These are phyloP conservation scores for Lactarius evosmus DNA, from an alignment of 768 basidiomycete species.

Conservation along the genomic window DNA sequence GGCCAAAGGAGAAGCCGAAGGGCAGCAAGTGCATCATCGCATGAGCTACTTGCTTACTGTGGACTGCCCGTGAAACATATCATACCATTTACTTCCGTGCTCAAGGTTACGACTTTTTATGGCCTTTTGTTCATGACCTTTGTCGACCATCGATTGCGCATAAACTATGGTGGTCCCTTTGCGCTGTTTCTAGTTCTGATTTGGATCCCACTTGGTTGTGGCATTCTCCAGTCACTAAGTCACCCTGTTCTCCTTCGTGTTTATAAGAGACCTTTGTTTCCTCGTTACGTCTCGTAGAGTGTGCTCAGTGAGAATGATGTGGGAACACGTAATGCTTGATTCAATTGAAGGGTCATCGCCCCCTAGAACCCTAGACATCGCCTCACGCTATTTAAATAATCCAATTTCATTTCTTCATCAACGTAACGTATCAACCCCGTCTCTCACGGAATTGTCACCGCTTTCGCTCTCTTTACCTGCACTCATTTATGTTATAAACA, in stretches of 20 bases:
- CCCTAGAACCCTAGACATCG: background rate
- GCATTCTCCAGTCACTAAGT: conserved; percentile 7
- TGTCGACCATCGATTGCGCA: conserved; percentile 30
- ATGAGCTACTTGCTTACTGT: conserved; percentile 22
- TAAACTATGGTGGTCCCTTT: conserved; percentile 27
- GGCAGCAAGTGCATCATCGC: conserved; percentile 66
- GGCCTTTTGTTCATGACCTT: conserved; percentile 30
- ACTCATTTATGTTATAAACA: conserved; percentile 7
- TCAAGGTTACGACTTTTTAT: conserved; percentile 62
- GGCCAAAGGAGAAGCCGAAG: conserved; percentile 53
- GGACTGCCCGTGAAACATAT: conserved; percentile 41
- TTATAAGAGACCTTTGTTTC: conserved; percentile 20
- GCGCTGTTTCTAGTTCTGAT: conserved; percentile 17
- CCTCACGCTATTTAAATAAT: background rate
- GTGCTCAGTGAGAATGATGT: conserved; percentile 13
- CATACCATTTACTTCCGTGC: conserved; percentile 69
- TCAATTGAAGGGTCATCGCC: conserved; percentile 8
- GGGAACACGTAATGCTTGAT: conserved; percentile 4
- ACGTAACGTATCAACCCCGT: background rate
- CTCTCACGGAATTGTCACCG: background rate
- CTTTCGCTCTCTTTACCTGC: background rate
- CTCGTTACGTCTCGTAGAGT: conserved; percentile 12
- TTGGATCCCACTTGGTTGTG: conserved; percentile 15
- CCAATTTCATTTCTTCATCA: background rate
- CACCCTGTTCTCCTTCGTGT: conserved; percentile 20